Conservation (phyloP, 2,329 filamentous ascomycete species). For the Penicillium paneum region DNA sequence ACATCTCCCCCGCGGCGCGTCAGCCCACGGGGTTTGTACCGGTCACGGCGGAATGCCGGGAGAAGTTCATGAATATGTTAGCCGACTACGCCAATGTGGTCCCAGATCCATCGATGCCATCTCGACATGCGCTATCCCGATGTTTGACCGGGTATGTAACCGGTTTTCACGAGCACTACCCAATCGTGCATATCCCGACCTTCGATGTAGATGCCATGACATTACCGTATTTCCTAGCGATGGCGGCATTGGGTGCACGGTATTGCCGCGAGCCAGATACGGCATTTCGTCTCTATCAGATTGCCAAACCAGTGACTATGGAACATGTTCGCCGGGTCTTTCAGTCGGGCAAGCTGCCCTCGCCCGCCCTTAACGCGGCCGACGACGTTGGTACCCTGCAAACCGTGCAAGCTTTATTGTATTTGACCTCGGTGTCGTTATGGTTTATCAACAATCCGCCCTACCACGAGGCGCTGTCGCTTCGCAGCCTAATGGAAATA, state of each 20-base stretch:
- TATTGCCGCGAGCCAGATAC: conserved; percentile 36
- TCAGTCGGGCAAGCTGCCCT: conserved; percentile 20
- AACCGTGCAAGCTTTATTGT: conserved; percentile 28
- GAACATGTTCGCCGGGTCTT: conserved; percentile 32
- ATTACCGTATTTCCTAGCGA: conserved; percentile 28
- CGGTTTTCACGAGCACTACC: conserved; percentile 35
- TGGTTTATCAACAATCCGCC: conserved; percentile 35
- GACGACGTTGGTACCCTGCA: conserved; percentile 28
- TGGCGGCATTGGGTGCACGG: conserved; percentile 33
- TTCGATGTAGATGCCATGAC: conserved; percentile 26
- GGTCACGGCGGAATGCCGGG: conserved; percentile 32
- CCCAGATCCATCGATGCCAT: conserved; percentile 27
- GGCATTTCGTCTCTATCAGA: conserved; percentile 31
- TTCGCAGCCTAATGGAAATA: conserved; percentile 31
- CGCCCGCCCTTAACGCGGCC: conserved; percentile 11
- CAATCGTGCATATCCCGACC: conserved; percentile 34
- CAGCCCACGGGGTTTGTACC: conserved; percentile 30
- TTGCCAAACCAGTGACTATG: conserved; percentile 32
- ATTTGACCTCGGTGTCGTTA: conserved; percentile 29
- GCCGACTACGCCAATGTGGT: conserved; percentile 29
- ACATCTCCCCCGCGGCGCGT: conserved; percentile 22
- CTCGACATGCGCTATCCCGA: conserved; percentile 33
- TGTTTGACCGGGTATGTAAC: conserved; percentile 34
- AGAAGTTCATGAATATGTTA: conserved; percentile 25
- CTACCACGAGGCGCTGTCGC: conserved; percentile 28